Evolutionary conservation across 148 eudicot genomes (phyloP).

Genomic region (Rhododendron ferrugineum): DNA sequence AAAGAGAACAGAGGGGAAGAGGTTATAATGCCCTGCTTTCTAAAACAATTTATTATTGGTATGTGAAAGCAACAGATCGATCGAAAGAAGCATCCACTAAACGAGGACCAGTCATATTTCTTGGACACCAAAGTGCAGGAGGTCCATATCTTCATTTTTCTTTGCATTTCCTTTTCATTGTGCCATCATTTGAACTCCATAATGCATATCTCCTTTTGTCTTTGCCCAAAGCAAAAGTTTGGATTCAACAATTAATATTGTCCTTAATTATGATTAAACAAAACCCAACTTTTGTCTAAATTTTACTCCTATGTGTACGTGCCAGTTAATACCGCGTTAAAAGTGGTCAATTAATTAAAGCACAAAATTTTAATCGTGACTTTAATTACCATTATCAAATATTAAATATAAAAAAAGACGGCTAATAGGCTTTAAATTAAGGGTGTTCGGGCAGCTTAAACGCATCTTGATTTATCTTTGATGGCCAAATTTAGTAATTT

Average conservation of each 20-base stretch:
- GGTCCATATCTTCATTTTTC: not conserved
- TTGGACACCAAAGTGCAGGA: not conserved
- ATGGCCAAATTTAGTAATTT: not conserved
- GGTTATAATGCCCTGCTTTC: too few relatives aligned
- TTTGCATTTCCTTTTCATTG: not conserved
- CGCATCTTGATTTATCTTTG: not conserved
- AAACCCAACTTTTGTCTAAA: not conserved
- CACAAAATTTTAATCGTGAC: not conserved
- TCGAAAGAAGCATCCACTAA: not conserved
- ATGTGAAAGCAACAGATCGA: not conserved
- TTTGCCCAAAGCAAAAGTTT: not conserved
- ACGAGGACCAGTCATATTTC: not conserved
- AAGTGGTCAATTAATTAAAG: not conserved
- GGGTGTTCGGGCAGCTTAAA: too few relatives aligned
- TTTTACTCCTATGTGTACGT: not conserved
- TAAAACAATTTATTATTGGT: not conserved
- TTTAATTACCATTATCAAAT: not conserved
- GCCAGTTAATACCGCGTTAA: not conserved
- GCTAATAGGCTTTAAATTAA: too few relatives aligned
- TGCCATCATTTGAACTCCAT: not conserved
- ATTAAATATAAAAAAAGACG: not conserved
- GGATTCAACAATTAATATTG: not conserved
- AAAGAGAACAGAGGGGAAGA: not conserved
- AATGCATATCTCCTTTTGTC: not conserved
- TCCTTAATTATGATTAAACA: not conserved